Percentiles rank a stretch among this genome's conserved stretches.
Conservation (phyloP, 768 basidiomycete genomes). For the Austroboletus eburneus region DNA sequence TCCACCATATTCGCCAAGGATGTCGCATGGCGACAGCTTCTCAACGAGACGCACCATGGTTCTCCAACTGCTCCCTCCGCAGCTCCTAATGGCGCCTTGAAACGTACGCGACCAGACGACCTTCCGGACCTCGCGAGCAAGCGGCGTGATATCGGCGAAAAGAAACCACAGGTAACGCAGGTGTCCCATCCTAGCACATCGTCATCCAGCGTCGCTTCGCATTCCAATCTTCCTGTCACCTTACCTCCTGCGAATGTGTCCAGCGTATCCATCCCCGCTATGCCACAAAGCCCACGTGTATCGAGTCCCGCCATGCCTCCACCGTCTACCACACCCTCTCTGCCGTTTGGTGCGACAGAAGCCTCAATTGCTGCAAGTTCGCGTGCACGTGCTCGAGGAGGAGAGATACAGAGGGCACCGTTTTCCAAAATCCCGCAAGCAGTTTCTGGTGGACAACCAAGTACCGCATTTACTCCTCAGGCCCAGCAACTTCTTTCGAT, state of each 20-base stretch:
- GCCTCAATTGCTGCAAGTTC: slow-evolving; percentile 31
- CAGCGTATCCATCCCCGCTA: slow-evolving; percentile 8
- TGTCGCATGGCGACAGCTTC: slow-evolving; percentile 41
- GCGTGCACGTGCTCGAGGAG: slow-evolving; percentile 32
- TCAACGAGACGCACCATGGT: slow-evolving; percentile 26
- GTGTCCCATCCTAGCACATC: slow-evolving; percentile 30
- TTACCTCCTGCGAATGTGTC: slow-evolving; percentile 19
- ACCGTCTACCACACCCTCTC: slow-evolving; percentile 25
- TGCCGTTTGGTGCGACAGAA: slow-evolving; percentile 31
- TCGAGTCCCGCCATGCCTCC: slow-evolving; percentile 31
- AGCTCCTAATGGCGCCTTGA: slow-evolving; percentile 37
- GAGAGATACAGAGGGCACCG: slow-evolving; percentile 36
- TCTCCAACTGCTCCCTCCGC: slow-evolving; percentile 17
- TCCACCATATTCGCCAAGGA: slow-evolving; percentile 61
- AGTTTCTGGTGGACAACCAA: slow-evolving; percentile 17
- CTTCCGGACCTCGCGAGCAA: slow-evolving; percentile 46
- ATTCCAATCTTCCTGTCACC: slow-evolving; percentile 20
- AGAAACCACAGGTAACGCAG: slow-evolving; percentile 43
- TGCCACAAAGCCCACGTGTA: slow-evolving; percentile 31
- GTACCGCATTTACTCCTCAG: slow-evolving; percentile 24
- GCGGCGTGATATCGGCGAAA: slow-evolving; percentile 67
- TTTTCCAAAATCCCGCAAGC: slow-evolving; percentile 19
- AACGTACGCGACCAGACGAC: slow-evolving; percentile 63
- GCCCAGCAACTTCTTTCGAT: slow-evolving; percentile 44
- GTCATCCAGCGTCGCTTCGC: slow-evolving; percentile 12